Percentiles rank a stretch among this genome's conserved stretches.
phyloP scores from a whole-genome alignment of 2,329 filamentous ascomycete genomes.

The Phoma sp. region DNA sequence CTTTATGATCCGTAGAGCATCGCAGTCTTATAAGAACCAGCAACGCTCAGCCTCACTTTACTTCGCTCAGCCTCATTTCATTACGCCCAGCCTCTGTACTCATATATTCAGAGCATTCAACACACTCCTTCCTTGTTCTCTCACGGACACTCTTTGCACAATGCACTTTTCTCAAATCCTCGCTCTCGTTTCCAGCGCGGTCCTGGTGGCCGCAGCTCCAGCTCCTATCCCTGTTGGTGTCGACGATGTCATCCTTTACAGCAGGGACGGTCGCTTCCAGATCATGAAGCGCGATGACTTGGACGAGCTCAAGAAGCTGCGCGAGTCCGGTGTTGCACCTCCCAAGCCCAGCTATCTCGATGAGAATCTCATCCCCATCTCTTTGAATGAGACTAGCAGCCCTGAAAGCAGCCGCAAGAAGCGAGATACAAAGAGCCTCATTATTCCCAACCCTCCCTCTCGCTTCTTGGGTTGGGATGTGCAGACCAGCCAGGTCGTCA shows the following conservation, averaged over 20 bases:
- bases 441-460: slow-evolving; percentile 25
- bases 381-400: slow-evolving; percentile 12
- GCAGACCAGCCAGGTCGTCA: slow-evolving; percentile 46
- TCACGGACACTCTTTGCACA: slow-evolving; percentile 9
- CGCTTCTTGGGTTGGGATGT: slow-evolving; percentile 51
- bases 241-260: slow-evolving; percentile 38
- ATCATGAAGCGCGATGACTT: slow-evolving; percentile 34
- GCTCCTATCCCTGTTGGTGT: slow-evolving; percentile 20
- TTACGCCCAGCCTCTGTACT: not conserved
- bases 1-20: not conserved
- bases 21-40: slow-evolving; percentile 12
- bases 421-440: slow-evolving; percentile 23
- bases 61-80: not conserved
- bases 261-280: slow-evolving; percentile 27
- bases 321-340: slow-evolving; percentile 19
- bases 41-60: not conserved
- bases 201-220: slow-evolving; percentile 22
- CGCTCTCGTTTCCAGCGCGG: slow-evolving; percentile 22
- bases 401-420: slow-evolving; percentile 16
- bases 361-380: slow-evolving; percentile 13
- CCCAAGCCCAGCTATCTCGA: slow-evolving; percentile 30
- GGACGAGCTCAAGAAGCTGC: slow-evolving; percentile 22
- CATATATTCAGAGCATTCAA: not conserved
- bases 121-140: slow-evolving; percentile 6
- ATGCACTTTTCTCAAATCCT: slow-evolving; percentile 30